Evolutionary conservation across 2,329 filamentous ascomycete species (phyloP).

Genomic region (Colletotrichum lupini): DNA sequence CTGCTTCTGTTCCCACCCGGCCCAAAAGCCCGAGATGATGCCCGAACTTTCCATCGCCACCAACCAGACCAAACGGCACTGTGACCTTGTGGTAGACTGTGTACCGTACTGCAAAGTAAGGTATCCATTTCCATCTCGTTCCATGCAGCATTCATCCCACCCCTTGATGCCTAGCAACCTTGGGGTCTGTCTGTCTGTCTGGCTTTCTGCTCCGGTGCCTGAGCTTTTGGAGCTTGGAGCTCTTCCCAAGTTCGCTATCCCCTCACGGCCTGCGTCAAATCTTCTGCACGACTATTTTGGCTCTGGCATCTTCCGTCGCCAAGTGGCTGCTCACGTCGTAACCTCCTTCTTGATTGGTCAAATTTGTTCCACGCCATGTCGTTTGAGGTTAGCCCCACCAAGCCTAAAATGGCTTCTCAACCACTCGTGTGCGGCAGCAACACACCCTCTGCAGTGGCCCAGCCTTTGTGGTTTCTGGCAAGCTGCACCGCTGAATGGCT

Average conservation of each 20-base stretch:
- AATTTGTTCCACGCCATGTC: not conserved
- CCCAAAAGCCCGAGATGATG: slow-evolving; percentile 8
- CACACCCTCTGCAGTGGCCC: slow-evolving; percentile 27
- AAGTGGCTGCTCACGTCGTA: slow-evolving; percentile 18
- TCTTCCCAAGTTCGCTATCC: slow-evolving; percentile 2
- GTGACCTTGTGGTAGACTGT: not conserved
- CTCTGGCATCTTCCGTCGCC: slow-evolving; percentile 24
- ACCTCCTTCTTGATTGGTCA: slow-evolving; percentile 2
- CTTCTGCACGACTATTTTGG: slow-evolving; percentile 1
- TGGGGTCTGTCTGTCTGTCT: not conserved
- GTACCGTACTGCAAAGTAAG: not conserved
- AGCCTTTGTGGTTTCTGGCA: slow-evolving; percentile 21
- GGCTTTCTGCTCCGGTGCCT: slow-evolving; percentile 8
- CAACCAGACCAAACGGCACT: slow-evolving; percentile 2
- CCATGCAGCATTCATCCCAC: slow-evolving; percentile 20
- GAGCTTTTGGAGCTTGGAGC: not conserved
- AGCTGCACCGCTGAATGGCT: slow-evolving; percentile 22
- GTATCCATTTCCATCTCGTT: slow-evolving; percentile 3
- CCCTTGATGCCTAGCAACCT: not conserved
- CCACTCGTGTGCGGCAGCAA: slow-evolving; percentile 26
- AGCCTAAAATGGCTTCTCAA: slow-evolving; percentile 19
- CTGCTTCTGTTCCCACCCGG: slow-evolving; percentile 20
- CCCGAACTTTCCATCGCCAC: slow-evolving; percentile 10
- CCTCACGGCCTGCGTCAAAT: not conserved
- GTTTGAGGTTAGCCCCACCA: not conserved